Conservation (phyloP, 768 basidiomycete genomes). For the Lactarius trivialis region DNA sequence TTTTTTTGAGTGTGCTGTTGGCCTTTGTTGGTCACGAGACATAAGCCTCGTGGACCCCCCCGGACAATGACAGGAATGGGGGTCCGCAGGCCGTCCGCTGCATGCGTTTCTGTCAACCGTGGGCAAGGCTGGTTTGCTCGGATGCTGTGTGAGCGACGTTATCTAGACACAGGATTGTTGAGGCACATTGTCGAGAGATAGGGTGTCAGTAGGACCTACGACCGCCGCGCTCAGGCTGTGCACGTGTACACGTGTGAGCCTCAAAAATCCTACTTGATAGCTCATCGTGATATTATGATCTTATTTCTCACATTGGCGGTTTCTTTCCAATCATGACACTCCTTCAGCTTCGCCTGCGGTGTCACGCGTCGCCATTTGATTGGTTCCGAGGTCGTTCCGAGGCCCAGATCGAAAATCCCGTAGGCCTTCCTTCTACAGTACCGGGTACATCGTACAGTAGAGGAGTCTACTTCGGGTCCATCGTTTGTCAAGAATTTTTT, state of each 20-base stretch:
- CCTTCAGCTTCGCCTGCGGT: too few species aligned
- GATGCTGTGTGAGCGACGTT: background rate
- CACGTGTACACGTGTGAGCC: background rate
- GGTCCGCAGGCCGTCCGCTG: background rate
- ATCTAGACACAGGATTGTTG: background rate
- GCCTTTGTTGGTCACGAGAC: conserved; percentile 8
- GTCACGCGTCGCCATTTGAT: too few species aligned
- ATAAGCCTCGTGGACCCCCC: background rate
- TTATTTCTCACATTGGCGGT: background rate
- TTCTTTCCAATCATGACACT: too few species aligned
- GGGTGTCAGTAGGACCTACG: background rate
- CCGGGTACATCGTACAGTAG: too few species aligned
- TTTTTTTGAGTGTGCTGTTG: background rate
- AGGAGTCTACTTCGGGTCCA: too few species aligned
- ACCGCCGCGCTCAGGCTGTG: too few species aligned
- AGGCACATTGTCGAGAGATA: background rate
- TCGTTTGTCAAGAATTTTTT: too few species aligned
- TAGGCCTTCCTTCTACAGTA: too few species aligned
- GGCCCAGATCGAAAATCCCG: too few species aligned
- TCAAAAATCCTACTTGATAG: background rate
- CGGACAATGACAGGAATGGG: background rate
- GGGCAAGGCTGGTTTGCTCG: background rate
- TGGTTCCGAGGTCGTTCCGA: too few species aligned
- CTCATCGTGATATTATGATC: background rate
- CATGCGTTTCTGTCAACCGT: background rate